Evolutionary conservation across 768 basidiomycete genomes (phyloP).

Genomic region (Lactifluus piperatus): DNA sequence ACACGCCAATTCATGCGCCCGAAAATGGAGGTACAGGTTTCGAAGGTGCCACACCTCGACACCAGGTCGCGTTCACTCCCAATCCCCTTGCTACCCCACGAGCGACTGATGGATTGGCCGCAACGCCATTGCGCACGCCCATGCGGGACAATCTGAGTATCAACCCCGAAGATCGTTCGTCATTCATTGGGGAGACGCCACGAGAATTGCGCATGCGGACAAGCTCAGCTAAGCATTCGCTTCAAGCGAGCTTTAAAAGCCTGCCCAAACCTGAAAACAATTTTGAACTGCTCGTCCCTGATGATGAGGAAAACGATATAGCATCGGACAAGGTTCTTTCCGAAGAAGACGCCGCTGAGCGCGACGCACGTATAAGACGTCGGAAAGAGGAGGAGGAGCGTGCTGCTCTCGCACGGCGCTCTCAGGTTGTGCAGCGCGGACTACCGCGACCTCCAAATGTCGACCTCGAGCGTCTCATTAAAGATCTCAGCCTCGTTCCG

Average conservation of each 20-base stretch:
- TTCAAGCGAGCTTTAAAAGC: conserved; percentile 72
- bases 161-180: conserved; percentile 59
- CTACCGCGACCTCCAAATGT: conserved; percentile 85
- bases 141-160: conserved; percentile 87
- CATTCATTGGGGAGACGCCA: conserved; percentile 58
- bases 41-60: conserved; percentile 90
- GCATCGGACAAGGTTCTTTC: conserved; percentile 32
- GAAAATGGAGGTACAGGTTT: conserved; percentile 84
- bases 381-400: conserved; percentile 68
- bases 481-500: conserved; percentile 46
- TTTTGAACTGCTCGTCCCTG: conserved; percentile 88
- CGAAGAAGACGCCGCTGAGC: conserved; percentile 88
- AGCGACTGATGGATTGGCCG: conserved; percentile 32
- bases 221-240: conserved; percentile 60
- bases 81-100: conserved; percentile 90
- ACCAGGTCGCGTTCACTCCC: conserved; percentile 85
- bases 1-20: conserved; percentile 79
- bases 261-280: conserved; percentile 95
- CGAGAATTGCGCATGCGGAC: conserved; percentile 59
- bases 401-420: conserved; percentile 72
- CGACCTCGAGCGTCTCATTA: conserved; percentile 55
- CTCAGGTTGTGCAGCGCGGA: conserved; percentile 68
- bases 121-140: conserved; percentile 90
- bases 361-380: conserved; percentile 66
- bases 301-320: conserved; percentile 57